Conservation (phyloP, 176 grass and related monocot species). For the Echinochloa phyllopogon region DNA sequence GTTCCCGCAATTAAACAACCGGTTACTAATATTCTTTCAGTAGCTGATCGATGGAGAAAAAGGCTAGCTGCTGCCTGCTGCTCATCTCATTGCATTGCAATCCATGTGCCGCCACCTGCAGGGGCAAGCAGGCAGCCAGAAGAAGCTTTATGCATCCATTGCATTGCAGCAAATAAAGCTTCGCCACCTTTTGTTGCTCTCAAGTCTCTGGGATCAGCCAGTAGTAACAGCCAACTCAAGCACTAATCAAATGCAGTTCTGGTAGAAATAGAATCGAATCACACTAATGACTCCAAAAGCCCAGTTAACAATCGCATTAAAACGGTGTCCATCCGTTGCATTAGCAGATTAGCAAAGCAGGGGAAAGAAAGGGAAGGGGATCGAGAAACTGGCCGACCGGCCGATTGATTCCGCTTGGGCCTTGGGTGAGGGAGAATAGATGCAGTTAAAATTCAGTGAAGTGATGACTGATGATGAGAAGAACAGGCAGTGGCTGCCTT, state of each 20-base stretch:
- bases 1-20: neutral
- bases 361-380: neutral
- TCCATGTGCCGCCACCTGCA: neutral
- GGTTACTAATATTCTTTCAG: neutral
- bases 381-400: neutral
- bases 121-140: neutral
- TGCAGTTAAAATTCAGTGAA: neutral
- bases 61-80: neutral
- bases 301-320: neutral
- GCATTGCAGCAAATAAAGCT: neutral
- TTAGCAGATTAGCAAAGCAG: neutral
- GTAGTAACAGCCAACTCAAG: neutral
- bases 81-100: neutral
- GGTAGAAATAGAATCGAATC: conserved; percentile 19
- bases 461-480: neutral
- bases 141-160: no score
- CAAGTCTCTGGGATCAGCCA: neutral
- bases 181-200: neutral
- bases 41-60: neutral
- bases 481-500: neutral
- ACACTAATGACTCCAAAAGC: neutral
- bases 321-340: conserved; percentile 9
- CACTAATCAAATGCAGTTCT: neutral
- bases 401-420: neutral
- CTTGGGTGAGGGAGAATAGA: neutral